These are phyloP conservation scores for Geranium brycei DNA, from an alignment of 345 rosid genomes.

Conservation along the genomic window DNA sequence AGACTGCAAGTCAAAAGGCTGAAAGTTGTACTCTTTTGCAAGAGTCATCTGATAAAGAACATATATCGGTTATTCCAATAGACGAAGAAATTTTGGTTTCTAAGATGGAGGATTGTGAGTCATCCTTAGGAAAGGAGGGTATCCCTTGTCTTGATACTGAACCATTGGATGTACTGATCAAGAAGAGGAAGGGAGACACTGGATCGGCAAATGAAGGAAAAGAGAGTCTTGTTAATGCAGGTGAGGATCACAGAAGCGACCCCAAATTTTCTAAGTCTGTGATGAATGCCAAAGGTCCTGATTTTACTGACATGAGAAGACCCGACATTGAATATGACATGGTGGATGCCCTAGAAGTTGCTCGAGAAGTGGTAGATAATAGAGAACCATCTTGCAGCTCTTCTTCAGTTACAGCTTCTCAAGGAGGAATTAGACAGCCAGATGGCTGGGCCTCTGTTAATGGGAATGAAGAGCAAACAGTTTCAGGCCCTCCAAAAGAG, in stretches of 20 bases:
- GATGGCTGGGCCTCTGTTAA: constrained; percentile 36
- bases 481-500: constrained; percentile 26
- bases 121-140: background rate
- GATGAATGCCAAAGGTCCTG: constrained; percentile 23
- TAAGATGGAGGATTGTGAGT: constrained; percentile 25
- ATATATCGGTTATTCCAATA: constrained; percentile 19
- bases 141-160: background rate
- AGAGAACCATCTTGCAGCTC: constrained; percentile 55
- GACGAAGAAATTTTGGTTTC: constrained; percentile 18
- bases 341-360: constrained; percentile 82
- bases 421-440: constrained; percentile 29
- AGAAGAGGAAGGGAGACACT: background rate
- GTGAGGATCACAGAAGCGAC: constrained; percentile 25
- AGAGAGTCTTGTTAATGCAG: constrained; percentile 23
- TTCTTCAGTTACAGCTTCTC: constrained; percentile 38
- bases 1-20: constrained; percentile 21
- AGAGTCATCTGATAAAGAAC: constrained; percentile 28
- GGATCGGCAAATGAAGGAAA: constrained; percentile 19
- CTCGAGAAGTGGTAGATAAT: constrained; percentile 61
- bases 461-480: constrained; percentile 17
- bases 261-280: constrained; percentile 26
- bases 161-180: background rate
- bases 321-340: constrained; percentile 57
- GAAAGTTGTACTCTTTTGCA: constrained; percentile 25
- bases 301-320: constrained; percentile 26